Evolutionary conservation across 2,329 filamentous ascomycete species (phyloP).

Genomic region (Penicillium sp.): DNA sequence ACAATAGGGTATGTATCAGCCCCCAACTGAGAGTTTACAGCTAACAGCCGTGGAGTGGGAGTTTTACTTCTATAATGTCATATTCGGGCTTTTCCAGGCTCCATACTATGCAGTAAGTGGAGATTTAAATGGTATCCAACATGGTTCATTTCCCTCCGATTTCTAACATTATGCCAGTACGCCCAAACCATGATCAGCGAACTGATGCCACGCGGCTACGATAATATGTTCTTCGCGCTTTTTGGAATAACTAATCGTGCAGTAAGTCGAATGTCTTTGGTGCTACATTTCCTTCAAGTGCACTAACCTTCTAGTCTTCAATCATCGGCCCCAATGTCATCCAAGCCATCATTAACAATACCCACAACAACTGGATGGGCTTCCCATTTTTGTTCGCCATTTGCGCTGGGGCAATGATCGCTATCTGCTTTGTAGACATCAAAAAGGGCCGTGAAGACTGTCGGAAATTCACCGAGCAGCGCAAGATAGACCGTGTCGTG

Average conservation of each 20-base stretch:
- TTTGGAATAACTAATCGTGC: constrained; percentile 48
- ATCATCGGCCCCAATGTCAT: constrained; percentile 48
- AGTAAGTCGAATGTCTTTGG: constrained; percentile 27
- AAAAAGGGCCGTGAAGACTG: constrained; percentile 44
- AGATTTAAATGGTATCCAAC: neutral
- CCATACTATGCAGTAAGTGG: constrained; percentile 43
- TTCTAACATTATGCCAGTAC: constrained; percentile 28
- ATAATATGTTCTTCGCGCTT: constrained; percentile 48
- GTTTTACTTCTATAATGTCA: constrained; percentile 47
- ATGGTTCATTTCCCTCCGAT: neutral
- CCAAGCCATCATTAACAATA: constrained; percentile 46
- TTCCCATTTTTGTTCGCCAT: constrained; percentile 46
- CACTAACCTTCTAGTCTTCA: constrained; percentile 36
- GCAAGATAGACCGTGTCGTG: constrained; percentile 32
- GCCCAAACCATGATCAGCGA: constrained; percentile 49
- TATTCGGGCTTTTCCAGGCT: constrained; percentile 46
- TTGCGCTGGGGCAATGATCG: constrained; percentile 39
- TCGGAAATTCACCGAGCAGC: constrained; percentile 38
- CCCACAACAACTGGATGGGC: constrained; percentile 47
- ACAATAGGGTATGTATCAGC: constrained; percentile 32
- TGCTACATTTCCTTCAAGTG: neutral
- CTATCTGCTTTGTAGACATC: constrained; percentile 43
- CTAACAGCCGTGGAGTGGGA: constrained; percentile 34
- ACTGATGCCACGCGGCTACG: constrained; percentile 44
- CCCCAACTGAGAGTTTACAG: neutral